Base-by-base conservation (phyloP, 805 yeast species). In the Starmerella potacharoeniae region DNA sequence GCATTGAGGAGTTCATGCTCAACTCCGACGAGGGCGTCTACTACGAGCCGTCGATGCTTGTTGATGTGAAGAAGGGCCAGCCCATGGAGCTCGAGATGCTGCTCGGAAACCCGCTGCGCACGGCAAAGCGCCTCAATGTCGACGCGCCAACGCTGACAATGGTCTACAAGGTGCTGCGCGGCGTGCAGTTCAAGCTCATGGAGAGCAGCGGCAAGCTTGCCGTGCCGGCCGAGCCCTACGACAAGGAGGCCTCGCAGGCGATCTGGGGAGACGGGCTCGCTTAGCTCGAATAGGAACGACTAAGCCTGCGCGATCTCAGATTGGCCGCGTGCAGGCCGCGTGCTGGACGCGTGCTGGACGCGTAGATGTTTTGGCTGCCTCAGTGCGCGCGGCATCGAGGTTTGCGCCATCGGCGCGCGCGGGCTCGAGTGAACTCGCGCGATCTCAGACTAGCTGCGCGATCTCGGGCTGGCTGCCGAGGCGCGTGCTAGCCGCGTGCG, bases 1-100 rank as follows among this genome's bases (percentile, higher is more conserved):
- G 69, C n/a, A 66, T 75, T 22, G 78, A 78, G 56, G 72, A 77
- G 31, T 58, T 64, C 48, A 77, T 80, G 73, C 66, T 80, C 39
- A 81, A 79, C 59, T 73, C 79, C 22, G 85, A 82, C 63, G 84
- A 75, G 55, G 80, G 79, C 10, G 73, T 71, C 37, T 78, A 75
- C 69, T 84, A 78, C 65, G 74, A 75, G 51, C 91, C 91, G 2
- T 83, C 89, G 4, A 84, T 84, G 91, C 70, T 77, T 58, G 84
- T 83, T 10, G 93, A 84, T 64, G 75, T 76, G 22, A 70, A 77
- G 51, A 81, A 83, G 64, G 80, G 81, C 30, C 82, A 84, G 64
- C 80, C 81, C 49, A 77, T 85, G 60, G 95, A 86, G 67, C 68
- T 81, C 33, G 89, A 85, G 63, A 83, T 78, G 28, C 82, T 86